Base-by-base conservation (phyloP, 768 basidiomycete genomes). In the Kwoniella europaea region DNA sequence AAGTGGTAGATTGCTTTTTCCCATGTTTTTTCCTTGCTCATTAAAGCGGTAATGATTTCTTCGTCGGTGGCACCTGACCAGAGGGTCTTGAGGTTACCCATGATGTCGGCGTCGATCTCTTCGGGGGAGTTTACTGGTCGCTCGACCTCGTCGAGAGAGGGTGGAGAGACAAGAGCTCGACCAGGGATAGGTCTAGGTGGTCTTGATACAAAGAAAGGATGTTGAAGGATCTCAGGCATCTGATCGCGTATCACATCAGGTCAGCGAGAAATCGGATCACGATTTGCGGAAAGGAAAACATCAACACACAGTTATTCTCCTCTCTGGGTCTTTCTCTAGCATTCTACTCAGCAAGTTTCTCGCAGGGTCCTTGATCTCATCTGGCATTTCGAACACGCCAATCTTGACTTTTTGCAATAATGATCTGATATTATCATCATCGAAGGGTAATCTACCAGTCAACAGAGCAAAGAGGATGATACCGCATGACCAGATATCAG, bases 401-500 rank as follows among this genome's bases (percentile, higher is more conserved):
- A 86, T 75, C 73, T 89, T 89, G 73, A 98, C 91, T 83, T 92
- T 93, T 73, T 90, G 88, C 50, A 96, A 87, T n/a, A 98, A 86
- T 12, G 87, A 84, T 2, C 87, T 86, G 59, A 91, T 86, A 78
- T 95, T 90, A 74, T 94, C 92, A 80, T 95, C 91, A 81, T 98
- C 94, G 78, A 98, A 98, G 0, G 95, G 95, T n/a, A 97, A 86
- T 54, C 88, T 87, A 6, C 94, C 93, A 4, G 89, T 89, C 50
- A 98, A 86, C n/a, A 98, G 86, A 20, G 93, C 93, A 76, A 89
- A 93, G 66, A 98, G 87, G 74, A 96, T 94, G 79, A 98, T 89
- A 67, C 95, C 95, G 78, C 94, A 95, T 52, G 94, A 96, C 95
- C 95, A 98, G 80, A 95, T 92, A 84, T 98, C 95, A 20, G 93